phyloP scores from a whole-genome alignment of 768 basidiomycete species.

The Cyclocybe aegerita region DNA sequence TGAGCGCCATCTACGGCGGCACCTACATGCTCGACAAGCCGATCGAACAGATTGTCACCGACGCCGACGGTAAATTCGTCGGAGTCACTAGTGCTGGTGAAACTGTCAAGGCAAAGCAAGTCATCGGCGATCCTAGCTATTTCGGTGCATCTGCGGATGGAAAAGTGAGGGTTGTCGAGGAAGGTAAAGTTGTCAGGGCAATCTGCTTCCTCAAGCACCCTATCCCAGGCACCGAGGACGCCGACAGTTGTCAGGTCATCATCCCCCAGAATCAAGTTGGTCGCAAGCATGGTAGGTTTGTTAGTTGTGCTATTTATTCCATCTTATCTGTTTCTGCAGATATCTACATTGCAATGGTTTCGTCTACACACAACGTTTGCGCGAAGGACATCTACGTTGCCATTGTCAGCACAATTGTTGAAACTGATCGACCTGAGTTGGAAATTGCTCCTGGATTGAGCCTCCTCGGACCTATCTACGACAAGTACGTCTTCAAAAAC shows the following conservation, averaged over 20 bases:
- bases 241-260: slow-evolving; percentile 95
- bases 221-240: slow-evolving; percentile 94
- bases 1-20: slow-evolving; percentile 97
- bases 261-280: slow-evolving; percentile 98
- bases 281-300: slow-evolving; percentile 78
- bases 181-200: slow-evolving; percentile 91
- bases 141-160: slow-evolving; percentile 75
- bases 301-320: background rate
- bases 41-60: slow-evolving; percentile 88
- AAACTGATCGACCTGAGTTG: slow-evolving; percentile 87
- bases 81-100: slow-evolving; percentile 90
- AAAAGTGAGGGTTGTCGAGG: slow-evolving; percentile 86
- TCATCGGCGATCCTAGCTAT: slow-evolving; percentile 98
- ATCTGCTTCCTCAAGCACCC: slow-evolving; percentile 99
- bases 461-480: slow-evolving; percentile 88
- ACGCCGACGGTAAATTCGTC: slow-evolving; percentile 82
- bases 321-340: slow-evolving; percentile 46
- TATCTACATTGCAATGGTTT: slow-evolving; percentile 98
- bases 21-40: slow-evolving; percentile 99
- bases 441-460: slow-evolving; percentile 93
- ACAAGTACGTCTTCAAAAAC: slow-evolving; percentile 64
- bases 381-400: slow-evolving; percentile 95
- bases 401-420: slow-evolving; percentile 97
- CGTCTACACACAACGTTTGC: slow-evolving; percentile 95
- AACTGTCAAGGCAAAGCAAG: slow-evolving; percentile 95